Evolutionary conservation across 495 filamentous ascomycete species (phyloP).

Genomic region (Aspergillus panamensis): DNA sequence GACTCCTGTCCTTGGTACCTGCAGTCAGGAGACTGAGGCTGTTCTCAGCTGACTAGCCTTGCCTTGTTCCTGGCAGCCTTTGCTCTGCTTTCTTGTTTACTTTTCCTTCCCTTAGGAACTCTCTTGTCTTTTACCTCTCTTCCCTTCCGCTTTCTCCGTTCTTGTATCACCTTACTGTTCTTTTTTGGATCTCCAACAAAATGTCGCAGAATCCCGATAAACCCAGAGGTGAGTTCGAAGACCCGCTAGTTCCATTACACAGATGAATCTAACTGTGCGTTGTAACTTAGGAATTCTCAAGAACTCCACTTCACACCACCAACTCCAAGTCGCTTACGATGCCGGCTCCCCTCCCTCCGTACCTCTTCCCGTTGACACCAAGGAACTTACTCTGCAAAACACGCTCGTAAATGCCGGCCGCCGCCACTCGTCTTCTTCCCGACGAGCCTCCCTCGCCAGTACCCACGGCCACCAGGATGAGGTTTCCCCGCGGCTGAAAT

Average conservation of each 20-base stretch:
- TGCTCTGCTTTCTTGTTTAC: slow-evolving; percentile 10
- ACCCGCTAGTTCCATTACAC: background rate
- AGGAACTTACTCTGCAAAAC: slow-evolving; percentile 88
- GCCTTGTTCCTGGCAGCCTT: slow-evolving; percentile 4
- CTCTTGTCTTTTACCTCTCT: background rate
- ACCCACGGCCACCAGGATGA: slow-evolving; percentile 46
- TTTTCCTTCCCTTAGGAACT: slow-evolving; percentile 3
- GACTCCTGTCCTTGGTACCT: slow-evolving; percentile 10
- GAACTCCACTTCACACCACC: slow-evolving; percentile 64
- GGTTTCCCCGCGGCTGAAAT: slow-evolving; percentile 75
- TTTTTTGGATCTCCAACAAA: background rate
- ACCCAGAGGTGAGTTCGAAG: slow-evolving; percentile 63
- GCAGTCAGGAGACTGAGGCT: slow-evolving; percentile 16
- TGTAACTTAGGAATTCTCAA: slow-evolving; percentile 81
- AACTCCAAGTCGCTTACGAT: slow-evolving; percentile 24
- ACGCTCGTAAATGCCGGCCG: slow-evolving; percentile 91
- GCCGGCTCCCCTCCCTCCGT: slow-evolving; percentile 28
- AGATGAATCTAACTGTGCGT: background rate
- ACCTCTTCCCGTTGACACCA: slow-evolving; percentile 47
- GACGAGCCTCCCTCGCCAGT: slow-evolving; percentile 61
- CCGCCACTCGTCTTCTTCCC: slow-evolving; percentile 67
- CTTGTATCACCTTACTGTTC: background rate
- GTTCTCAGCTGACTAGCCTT: slow-evolving; percentile 9
- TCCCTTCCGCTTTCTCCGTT: slow-evolving; percentile 1
- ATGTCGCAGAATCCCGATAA: slow-evolving; percentile 50